Base-by-base conservation (phyloP, 495 filamentous ascomycete species). In the Hypoxylon cercidicola region DNA sequence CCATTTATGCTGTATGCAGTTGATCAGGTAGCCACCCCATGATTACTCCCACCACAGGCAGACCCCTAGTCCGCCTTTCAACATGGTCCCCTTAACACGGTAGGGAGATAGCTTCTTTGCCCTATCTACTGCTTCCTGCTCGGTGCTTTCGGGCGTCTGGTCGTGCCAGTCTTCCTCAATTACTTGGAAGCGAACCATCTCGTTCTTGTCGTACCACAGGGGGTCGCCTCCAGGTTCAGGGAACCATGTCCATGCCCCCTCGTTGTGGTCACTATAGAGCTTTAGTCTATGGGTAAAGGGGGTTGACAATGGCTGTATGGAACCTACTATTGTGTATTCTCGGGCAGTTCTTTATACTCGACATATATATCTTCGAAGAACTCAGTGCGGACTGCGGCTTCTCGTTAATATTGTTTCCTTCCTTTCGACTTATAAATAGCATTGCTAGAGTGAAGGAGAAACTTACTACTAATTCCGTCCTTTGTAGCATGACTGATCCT, bases 301-400 rank as follows among this genome's bases (percentile, higher is more conserved):
- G 25, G n/a, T 30, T 18, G 37, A 37, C 25, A 48, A 12, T 35
- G n/a, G 19, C 34, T 21, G 23, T 28, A 28, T 43, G 20, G 21
- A 34, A 77, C 90, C 76, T 76, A 93, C 90, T 93, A 97, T 69
- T 82, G 80, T 12, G 86, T 84, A n/a, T 83, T 84, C 16, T 90
- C 85, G 32, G 91, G 87, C 0, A 98, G 82, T 54, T 89, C 82
- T 11, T 84, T 75, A 2, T 82, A 82, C 0, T 93, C 91, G 2
- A 97, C 85, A 51, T 89, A 85, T 37, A 98, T 93, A 57, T 97
- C 93, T 64, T 91, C 88, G 70, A 97, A 97, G 72, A 99, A 99
- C 50, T 93, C 90, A 0, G 91, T 87, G 13, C 85, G 85, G 43
- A 98, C 92, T 92, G 52, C 35, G 10, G 9, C 39, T 41, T 28